Evolutionary conservation across 768 basidiomycete species (phyloP), one percentile per base, ranked within the genome.

Genomic region (Boletus rex-veris): DNA sequence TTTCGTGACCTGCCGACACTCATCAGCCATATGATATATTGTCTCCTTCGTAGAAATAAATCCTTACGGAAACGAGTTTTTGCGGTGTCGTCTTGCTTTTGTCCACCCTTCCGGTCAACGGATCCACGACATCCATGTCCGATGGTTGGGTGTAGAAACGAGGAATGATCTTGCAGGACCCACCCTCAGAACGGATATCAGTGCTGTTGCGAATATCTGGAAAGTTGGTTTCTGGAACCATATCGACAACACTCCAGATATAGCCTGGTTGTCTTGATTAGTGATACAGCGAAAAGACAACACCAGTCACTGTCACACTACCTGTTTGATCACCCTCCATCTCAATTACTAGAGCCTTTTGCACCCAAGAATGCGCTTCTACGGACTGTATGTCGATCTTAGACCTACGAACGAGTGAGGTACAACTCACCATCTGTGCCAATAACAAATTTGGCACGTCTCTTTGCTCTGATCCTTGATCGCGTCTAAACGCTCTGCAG

Each of bases 241-340:
- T 73, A 66, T 90, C 90, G 14, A 92, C 70, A 3, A 92, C 90
- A 4, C 91, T 90, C 91, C 91, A 93, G 21, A 92, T 77, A 53
- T 80, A 85, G 47, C 90, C 84, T 71, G 75, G 77, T 43, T 18
- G 16, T 16, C 30, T 41, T 24, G 11, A 38, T 56, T 11, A 56
- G 39, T 7, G 11, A 45, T 28, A 1, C 33, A 26, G 33, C 8
- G 3, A 4, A 49, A 47, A 18, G 4, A 42, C 7, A 40, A 2
- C 16, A 41, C 21, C 43, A 30, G 19, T 7, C 15, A 16, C 37
- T 38, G 10, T 15, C 14, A 11, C 6, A 33, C 60, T 54, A 71
- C 79, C 77, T 15, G 73, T 77, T 61, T 72, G 73, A 59, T 80
- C 76, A 19, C 79, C 79, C 33, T 75, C 68, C 71, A 80, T 77